Base-by-base conservation (phyloP, 257 asterid genomes). In the Fraxinus pennsylvanica region DNA sequence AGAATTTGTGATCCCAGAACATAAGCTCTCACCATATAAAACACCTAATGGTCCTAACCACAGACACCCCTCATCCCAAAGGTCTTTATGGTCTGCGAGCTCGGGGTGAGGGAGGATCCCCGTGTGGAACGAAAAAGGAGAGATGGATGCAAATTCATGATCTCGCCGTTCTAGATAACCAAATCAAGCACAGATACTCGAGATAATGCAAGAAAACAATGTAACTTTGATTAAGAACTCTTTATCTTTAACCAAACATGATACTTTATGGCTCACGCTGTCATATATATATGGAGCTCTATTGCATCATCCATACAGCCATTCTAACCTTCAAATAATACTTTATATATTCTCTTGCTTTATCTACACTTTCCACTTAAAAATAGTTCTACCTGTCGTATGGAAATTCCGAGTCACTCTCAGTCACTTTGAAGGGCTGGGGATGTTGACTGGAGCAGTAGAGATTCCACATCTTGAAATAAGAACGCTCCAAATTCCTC, bases 391-490 rank as follows among this genome's bases (percentile, higher is more conserved):
- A 94, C 74, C 78, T 84, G 65, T 91, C 91, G 75, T 83, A 89
- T 0, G 97, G 91, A 79, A 90, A 93, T 68, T 91, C 96, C 43
- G 76, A 63, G 71, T 93, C 90, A 41, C 90, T 90, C 88, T 93
- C 97, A 0, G 83, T 43, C 72, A 96, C 99, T 91, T 92, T 91
- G 86, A 92, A 96, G 70, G 81, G 98, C 79, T 90, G 96, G 33
- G 98, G 97, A 9, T 85, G 92, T 59, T 89, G 96, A 25, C 97
- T 96, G 0, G 91, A 91, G 89, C 97, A 92, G 82, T 93, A 50
- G 77, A 96, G 74, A 83, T 90, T 93, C 99, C 99, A 96, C 99
- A 91, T 93, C 91, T 87, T 93, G 87, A 93, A 96, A 90, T 88
- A 96, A 9, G 90, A 76, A 35, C 98, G 97, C 80, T 96, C 99